phyloP scores from a whole-genome alignment of 2,329 filamentous ascomycete species.

The Diaporthe citriasiana region DNA sequence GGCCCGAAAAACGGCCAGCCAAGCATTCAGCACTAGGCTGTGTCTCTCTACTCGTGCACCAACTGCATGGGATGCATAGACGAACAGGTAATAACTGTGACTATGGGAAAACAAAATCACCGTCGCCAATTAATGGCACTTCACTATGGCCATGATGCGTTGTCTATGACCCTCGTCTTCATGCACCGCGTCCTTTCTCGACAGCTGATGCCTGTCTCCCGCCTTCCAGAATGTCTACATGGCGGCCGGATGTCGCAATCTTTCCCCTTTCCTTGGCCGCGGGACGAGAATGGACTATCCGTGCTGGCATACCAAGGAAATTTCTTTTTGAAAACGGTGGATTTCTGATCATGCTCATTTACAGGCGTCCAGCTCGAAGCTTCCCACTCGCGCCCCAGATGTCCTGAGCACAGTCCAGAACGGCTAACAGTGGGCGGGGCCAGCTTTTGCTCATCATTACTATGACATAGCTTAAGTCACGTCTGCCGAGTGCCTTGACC shows the following conservation, averaged over 20 bases:
- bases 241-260: background rate
- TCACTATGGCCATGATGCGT: background rate
- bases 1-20: conserved; percentile 28
- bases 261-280: background rate
- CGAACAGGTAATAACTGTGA: background rate
- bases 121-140: conserved; percentile 3
- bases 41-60: background rate
- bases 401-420: conserved; percentile 5
- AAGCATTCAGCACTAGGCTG: conserved; percentile 10
- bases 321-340: background rate
- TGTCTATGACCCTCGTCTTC: background rate
- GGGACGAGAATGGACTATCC: conserved; percentile 21
- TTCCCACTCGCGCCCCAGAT: background rate
- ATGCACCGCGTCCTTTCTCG: conserved; percentile 13
- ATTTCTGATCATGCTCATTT: background rate
- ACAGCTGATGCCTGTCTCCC: conserved; percentile 35
- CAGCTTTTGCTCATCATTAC: background rate
- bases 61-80: conserved; percentile 2
- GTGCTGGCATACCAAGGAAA: conserved; percentile 1
- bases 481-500: background rate
- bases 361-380: background rate
- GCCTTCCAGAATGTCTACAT: conserved; percentile 26
- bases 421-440: conserved; percentile 29
- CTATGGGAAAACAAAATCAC: conserved; percentile 3
- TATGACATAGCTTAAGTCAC: conserved; percentile 10